phyloP scores from a whole-genome alignment of 129 eudicot species.

The Solidago caesia region DNA sequence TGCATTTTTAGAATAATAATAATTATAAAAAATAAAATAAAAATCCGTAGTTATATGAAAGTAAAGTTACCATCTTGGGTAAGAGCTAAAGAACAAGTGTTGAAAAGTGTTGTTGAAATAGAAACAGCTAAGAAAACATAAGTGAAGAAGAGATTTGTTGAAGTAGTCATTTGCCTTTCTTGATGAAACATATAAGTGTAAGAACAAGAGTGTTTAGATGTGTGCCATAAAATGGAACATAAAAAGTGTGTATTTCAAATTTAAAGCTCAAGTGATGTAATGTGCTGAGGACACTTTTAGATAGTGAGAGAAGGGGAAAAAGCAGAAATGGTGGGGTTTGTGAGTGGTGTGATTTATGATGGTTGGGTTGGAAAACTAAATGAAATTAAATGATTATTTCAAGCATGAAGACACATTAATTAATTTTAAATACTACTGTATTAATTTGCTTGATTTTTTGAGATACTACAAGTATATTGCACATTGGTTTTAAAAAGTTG shows the following conservation, averaged over 20 bases:
- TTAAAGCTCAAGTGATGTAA: slow-evolving; percentile 28
- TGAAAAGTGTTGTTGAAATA: slow-evolving; percentile 59
- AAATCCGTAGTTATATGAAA: neutral
- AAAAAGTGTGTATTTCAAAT: slow-evolving; percentile 17
- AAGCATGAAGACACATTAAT: slow-evolving; percentile 6
- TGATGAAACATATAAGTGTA: slow-evolving; percentile 34
- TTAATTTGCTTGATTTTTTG: too few relatives aligned
- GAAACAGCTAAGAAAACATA: slow-evolving; percentile 43
- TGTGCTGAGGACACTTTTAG: slow-evolving; percentile 29
- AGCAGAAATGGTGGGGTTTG: slow-evolving; percentile 37
- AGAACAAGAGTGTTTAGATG: slow-evolving; percentile 23
- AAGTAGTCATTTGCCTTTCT: slow-evolving; percentile 44
- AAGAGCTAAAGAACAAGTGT: slow-evolving; percentile 52
- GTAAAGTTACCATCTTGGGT: slow-evolving; percentile 63
- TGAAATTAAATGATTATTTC: neutral
- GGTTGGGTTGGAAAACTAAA: slow-evolving; percentile 15
- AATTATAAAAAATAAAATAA: neutral
- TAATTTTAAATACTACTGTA: neutral
- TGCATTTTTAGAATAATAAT: neutral
- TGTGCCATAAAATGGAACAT: slow-evolving; percentile 30
- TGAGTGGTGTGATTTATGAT: slow-evolving; percentile 43
- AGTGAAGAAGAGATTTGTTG: slow-evolving; percentile 23
- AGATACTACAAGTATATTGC: too few relatives aligned
- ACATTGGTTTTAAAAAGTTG: too few relatives aligned
- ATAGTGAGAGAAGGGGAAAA: neutral